Evolutionary conservation across 192 early-diverging fungal species (phyloP), one percentile per base, ranked within the genome.

Genomic region (Backusella psychrophila): DNA sequence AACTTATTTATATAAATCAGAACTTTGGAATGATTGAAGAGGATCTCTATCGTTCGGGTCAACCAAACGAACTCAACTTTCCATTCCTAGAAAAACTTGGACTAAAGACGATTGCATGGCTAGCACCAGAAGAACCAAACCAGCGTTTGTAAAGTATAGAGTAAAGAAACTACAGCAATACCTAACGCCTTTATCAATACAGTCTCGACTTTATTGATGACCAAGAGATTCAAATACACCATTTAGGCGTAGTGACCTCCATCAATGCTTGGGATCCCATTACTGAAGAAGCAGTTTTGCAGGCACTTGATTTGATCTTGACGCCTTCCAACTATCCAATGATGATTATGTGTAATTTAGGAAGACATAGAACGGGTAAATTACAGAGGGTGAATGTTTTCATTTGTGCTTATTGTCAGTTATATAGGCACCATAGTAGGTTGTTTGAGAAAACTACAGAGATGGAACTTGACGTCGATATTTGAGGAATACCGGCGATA

Each of bases 51-150:
- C 90, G 98, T 56, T 98, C 96, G 23, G 93, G 94, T 29, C 96
- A 99, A 80, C 98, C 98, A 17, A 99, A 99, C 80, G 98, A 99
- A 85, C 91, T 99, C 72, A 99, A 99, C 87, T 99, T 99, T 82
- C 98, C 98, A 0, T 98, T 99, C 78, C 89, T 99, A 72, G 98
- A 98, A 78, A 97, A 95, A 78, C 91, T 99, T 4, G 96, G 93
- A 6, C 88, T 99, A 71, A 94, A 94, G 65, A 97, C 96, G 11
- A 94, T 99, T 36, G 89, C 97, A 0, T 99, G 93, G 90, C 90
- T 99, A 33, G 98, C 97, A 12, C 96, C 96, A 12, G 96, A 99
- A 87, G 97, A 97, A 74, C 97, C 97, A 4, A 96, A 96, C 75
- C 96, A 96, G 79, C 87, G 94, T 56, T 96, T 98, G 93, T 94